Evolutionary conservation across 441 rosid genomes (phyloP).

Genomic region (Populus hybrid): DNA sequence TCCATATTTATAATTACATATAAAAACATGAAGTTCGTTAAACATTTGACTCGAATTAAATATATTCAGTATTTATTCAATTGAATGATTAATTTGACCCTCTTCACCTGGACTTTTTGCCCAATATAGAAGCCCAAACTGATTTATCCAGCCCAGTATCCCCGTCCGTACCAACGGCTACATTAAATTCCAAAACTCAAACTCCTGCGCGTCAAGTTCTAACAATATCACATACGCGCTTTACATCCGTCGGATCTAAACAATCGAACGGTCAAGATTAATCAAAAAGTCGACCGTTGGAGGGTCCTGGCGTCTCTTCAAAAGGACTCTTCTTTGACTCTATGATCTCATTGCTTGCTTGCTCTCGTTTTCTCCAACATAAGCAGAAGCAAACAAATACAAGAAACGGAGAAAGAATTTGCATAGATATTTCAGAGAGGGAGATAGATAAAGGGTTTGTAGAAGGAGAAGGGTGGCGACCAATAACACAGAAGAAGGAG

Average conservation of each 20-base stretch:
- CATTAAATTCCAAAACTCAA: too few species aligned
- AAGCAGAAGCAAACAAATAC: background rate
- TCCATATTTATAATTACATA: too few species aligned
- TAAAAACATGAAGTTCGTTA: too few species aligned
- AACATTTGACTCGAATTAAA: too few species aligned
- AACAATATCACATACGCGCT: too few species aligned
- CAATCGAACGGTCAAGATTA: constrained; percentile 29
- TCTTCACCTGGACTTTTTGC: background rate
- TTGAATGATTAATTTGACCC: background rate
- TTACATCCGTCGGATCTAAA: constrained; percentile 24
- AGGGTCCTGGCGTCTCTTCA: constrained; percentile 14
- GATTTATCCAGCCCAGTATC: background rate
- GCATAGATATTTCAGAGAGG: background rate
- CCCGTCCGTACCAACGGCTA: too few species aligned
- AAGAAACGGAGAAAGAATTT: background rate
- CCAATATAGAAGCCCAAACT: background rate
- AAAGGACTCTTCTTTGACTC: constrained; percentile 7
- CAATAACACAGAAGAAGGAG: constrained; percentile 31
- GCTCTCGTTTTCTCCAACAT: too few species aligned
- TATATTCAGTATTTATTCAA: background rate
- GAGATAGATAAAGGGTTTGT: background rate
- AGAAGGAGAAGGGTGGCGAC: constrained; percentile 29
- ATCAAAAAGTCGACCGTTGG: constrained; percentile 33
- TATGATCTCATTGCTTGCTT: background rate
- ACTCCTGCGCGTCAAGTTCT: background rate